Percentiles rank a stretch among this genome's conserved stretches.
Evolutionary conservation across 2,329 filamentous ascomycete species (phyloP).

Genomic region (Apiospora phragmitis): DNA sequence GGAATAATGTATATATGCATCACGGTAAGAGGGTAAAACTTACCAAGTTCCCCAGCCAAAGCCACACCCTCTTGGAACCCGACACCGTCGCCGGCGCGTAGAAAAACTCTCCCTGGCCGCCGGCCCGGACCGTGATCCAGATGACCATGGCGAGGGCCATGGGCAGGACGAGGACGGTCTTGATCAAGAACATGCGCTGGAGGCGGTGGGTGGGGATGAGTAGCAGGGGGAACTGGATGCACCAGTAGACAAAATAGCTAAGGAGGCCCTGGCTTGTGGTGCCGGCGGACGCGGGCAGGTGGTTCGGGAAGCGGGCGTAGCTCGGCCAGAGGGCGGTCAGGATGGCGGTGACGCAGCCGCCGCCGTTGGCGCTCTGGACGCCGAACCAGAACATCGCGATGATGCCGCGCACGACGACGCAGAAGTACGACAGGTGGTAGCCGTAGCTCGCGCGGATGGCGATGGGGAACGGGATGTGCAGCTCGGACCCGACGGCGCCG

Average conservation of each 20-base stretch:
- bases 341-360: constrained; percentile 47
- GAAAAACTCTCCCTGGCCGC: constrained; percentile 44
- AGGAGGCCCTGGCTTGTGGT: constrained; percentile 58
- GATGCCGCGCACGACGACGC: constrained; percentile 42
- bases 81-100: constrained; percentile 43
- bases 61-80: constrained; percentile 29
- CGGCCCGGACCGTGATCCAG: constrained; percentile 53
- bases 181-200: constrained; percentile 50
- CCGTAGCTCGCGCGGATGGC: constrained; percentile 45
- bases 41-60: constrained; percentile 29
- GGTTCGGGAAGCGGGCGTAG: constrained; percentile 53
- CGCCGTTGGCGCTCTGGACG: constrained; percentile 62
- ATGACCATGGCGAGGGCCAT: constrained; percentile 56
- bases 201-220: constrained; percentile 57
- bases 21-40: not conserved
- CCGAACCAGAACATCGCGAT: constrained; percentile 44
- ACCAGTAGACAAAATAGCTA: constrained; percentile 59
- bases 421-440: constrained; percentile 31
- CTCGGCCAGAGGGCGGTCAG: constrained; percentile 53
- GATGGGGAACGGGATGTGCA: constrained; percentile 41
- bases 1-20: not conserved
- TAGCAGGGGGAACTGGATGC: constrained; percentile 53
- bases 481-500: constrained; percentile 34
- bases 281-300: constrained; percentile 49
- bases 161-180: constrained; percentile 44